Conservation (phyloP, 2,329 filamentous ascomycete species). For the Exophiala sideris region DNA sequence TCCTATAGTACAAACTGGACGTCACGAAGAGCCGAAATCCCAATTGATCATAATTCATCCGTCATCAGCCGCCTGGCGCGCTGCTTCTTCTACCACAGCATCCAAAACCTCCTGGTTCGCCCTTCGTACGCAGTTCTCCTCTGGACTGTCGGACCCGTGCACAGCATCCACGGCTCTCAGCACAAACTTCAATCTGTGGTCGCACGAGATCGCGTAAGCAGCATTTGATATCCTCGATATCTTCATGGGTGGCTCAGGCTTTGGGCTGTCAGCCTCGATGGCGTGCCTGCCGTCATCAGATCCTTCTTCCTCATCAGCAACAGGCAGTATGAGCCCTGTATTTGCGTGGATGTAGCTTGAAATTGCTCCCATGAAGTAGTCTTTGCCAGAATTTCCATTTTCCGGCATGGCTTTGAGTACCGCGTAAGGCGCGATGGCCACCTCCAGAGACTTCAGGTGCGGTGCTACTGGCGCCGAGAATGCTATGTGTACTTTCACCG, state of each 20-base stretch:
- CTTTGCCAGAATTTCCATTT: neutral
- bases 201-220: slow-evolving; percentile 22
- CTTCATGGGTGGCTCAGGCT: slow-evolving; percentile 14
- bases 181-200: slow-evolving; percentile 23
- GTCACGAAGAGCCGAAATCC: no score
- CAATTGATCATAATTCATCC: neutral
- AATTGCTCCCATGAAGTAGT: slow-evolving; percentile 15
- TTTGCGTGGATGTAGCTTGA: slow-evolving; percentile 8
- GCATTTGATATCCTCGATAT: slow-evolving; percentile 20
- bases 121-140: slow-evolving; percentile 16
- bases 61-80: neutral
- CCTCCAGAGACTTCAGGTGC: slow-evolving; percentile 22
- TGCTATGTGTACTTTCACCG: slow-evolving; percentile 20
- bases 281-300: neutral
- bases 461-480: slow-evolving; percentile 21
- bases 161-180: slow-evolving; percentile 14
- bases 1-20: no score
- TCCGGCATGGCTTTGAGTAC: slow-evolving; percentile 1
- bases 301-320: neutral
- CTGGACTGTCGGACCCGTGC: slow-evolving; percentile 1
- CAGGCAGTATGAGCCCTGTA: slow-evolving; percentile 11
- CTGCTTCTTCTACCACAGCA: slow-evolving; percentile 16
- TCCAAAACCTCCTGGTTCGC: slow-evolving; percentile 20
- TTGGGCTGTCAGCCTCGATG: neutral
- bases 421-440: slow-evolving; percentile 18